Evolutionary conservation across 495 filamentous ascomycete species (phyloP).

Genomic region (Aspergillus bertholletiae): DNA sequence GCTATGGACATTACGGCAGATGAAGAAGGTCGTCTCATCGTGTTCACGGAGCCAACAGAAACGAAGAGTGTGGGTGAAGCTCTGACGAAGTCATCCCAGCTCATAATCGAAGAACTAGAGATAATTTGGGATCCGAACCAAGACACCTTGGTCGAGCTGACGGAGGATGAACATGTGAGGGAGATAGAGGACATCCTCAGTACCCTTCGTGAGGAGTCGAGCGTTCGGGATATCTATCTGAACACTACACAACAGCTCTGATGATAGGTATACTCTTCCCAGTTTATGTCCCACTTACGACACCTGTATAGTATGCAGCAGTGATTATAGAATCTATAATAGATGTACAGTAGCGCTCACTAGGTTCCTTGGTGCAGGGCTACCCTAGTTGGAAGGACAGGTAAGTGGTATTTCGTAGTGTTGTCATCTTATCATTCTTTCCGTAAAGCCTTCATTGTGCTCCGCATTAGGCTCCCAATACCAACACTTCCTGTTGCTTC

Average conservation of each 20-base stretch:
- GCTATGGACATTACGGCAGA: slow-evolving; percentile 75
- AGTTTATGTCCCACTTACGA: neutral
- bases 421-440: slow-evolving; percentile 26
- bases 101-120: slow-evolving; percentile 66
- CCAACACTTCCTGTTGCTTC: slow-evolving; percentile 63
- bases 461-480: slow-evolving; percentile 71
- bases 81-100: slow-evolving; percentile 51
- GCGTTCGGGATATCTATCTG: slow-evolving; percentile 65
- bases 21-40: slow-evolving; percentile 62
- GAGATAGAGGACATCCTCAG: slow-evolving; percentile 44
- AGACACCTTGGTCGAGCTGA: slow-evolving; percentile 63
- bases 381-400: neutral
- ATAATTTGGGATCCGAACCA: slow-evolving; percentile 84
- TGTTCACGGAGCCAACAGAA: slow-evolving; percentile 70
- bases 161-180: slow-evolving; percentile 49
- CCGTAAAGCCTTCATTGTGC: slow-evolving; percentile 72
- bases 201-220: slow-evolving; percentile 53
- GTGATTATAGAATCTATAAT: slow-evolving; percentile 9
- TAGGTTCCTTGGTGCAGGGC: neutral
- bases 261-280: neutral
- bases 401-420: neutral
- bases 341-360: neutral
- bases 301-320: slow-evolving; percentile 10
- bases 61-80: slow-evolving; percentile 63
- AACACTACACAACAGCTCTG: slow-evolving; percentile 46